Conservation (phyloP, 2,329 filamentous ascomycete species). For the Diaporthe sp. region DNA sequence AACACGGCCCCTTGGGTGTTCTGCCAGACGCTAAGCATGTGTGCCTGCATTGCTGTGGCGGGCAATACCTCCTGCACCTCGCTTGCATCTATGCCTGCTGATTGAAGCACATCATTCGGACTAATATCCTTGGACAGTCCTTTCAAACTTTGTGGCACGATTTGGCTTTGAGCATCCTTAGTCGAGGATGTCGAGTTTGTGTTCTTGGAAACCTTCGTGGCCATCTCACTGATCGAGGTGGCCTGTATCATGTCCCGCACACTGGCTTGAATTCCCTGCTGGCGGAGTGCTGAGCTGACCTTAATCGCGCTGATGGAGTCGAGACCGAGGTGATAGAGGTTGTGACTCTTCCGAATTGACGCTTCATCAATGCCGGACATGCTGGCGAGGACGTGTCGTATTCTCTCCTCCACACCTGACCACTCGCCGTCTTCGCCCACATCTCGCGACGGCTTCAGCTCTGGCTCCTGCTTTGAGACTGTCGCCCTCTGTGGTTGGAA, state of each 20-base stretch:
- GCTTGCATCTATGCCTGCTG: slow-evolving; percentile 56
- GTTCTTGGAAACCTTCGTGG: background rate
- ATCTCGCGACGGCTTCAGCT: background rate
- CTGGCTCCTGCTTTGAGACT: background rate
- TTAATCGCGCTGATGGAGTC: slow-evolving; percentile 96
- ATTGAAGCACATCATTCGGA: slow-evolving; percentile 53
- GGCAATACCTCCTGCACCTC: slow-evolving; percentile 74
- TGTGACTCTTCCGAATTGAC: slow-evolving; percentile 72
- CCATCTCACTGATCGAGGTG: slow-evolving; percentile 75
- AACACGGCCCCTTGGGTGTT: slow-evolving; percentile 77
- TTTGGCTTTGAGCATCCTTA: background rate
- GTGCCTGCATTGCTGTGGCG: slow-evolving; percentile 81
- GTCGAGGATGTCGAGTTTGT: background rate
- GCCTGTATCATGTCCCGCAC: slow-evolving; percentile 81
- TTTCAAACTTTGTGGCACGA: slow-evolving; percentile 43
- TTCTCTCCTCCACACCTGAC: slow-evolving; percentile 52
- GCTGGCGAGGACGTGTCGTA: slow-evolving; percentile 64
- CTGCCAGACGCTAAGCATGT: slow-evolving; percentile 85
- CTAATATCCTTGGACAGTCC: slow-evolving; percentile 55
- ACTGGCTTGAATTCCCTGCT: slow-evolving; percentile 70
- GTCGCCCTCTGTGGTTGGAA: slow-evolving; percentile 50
- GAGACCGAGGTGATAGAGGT: slow-evolving; percentile 86
- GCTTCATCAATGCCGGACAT: slow-evolving; percentile 72
- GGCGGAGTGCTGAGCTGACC: slow-evolving; percentile 78
- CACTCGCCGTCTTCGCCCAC: slow-evolving; percentile 47